Percentiles rank a stretch among this genome's conserved stretches.
These are phyloP conservation scores for Alternaria gaisen DNA, from an alignment of 2,329 filamentous ascomycete genomes.

Conservation along the genomic window DNA sequence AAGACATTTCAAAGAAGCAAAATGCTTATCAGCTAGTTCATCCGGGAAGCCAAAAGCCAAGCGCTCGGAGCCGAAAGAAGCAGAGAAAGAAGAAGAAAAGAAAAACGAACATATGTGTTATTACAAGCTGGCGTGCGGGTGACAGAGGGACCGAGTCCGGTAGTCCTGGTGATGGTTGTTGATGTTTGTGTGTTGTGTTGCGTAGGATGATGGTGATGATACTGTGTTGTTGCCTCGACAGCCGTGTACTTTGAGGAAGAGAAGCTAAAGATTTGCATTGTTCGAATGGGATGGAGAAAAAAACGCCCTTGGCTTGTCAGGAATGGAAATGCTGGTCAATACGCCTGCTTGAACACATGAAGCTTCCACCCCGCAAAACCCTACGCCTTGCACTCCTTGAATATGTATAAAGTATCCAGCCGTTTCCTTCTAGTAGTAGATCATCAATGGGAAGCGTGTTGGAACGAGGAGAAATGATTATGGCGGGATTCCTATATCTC, in stretches of 20 bases:
- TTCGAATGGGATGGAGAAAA: neutral
- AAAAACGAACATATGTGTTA: constrained; percentile 15
- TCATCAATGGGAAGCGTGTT: constrained; percentile 23
- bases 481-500: constrained; percentile 51
- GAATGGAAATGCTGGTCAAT: constrained; percentile 16
- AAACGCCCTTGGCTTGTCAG: constrained; percentile 8
- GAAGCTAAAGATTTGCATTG: constrained; percentile 10
- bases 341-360: constrained; percentile 1
- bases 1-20: neutral
- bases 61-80: constrained; percentile 5
- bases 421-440: constrained; percentile 34
- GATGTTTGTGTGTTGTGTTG: constrained; percentile 2
- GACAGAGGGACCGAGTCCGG: constrained; percentile 1
- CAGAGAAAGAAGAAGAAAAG: constrained; percentile 4
- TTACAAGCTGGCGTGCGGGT: constrained; percentile 20
- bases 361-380: constrained; percentile 9
- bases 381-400: constrained; percentile 33
- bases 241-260: neutral
- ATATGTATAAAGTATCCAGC: constrained; percentile 39
- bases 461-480: constrained; percentile 12
- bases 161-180: constrained; percentile 12
- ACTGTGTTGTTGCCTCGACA: constrained; percentile 9
- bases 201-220: neutral
- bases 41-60: constrained; percentile 4
- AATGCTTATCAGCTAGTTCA: neutral